A percentile compares a stretch with the other conserved stretches of the same genome.
These are phyloP conservation scores for Pholiota adiposa DNA, from an alignment of 1,284 basidiomycete genomes.

Conservation along the genomic window DNA sequence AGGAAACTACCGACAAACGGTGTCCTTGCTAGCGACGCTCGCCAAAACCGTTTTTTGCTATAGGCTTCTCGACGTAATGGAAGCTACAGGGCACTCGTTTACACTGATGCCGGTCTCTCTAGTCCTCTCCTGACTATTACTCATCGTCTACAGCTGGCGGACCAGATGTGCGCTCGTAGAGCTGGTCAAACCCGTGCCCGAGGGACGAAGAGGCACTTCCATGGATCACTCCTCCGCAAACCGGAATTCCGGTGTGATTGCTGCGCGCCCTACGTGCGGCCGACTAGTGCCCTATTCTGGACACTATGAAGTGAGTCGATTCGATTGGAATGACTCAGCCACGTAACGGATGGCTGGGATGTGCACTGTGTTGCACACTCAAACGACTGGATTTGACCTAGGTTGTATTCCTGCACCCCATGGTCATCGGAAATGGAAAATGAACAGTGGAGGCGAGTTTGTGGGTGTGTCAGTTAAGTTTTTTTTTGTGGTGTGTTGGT, in stretches of 20 bases:
- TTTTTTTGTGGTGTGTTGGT: slow-evolving; percentile 2
- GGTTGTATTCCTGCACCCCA: too few relatives aligned
- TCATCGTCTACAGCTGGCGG: background rate
- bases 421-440: slow-evolving; percentile 1
- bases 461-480: slow-evolving; percentile 16
- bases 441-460: background rate
- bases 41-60: slow-evolving; percentile 1
- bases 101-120: slow-evolving; percentile 1
- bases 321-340: background rate
- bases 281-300: background rate
- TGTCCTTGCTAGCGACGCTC: background rate
- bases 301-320: background rate
- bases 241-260: slow-evolving; percentile 12
- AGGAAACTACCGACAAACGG: background rate
- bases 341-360: background rate
- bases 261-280: background rate
- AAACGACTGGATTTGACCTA: too few relatives aligned
- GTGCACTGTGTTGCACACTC: too few relatives aligned
- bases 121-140: slow-evolving; percentile 1
- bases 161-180: slow-evolving; percentile 1
- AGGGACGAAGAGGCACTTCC: background rate
- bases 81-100: slow-evolving; percentile 4
- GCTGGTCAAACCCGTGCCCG: background rate
- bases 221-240: slow-evolving; percentile 13
- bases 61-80: slow-evolving; percentile 21